Evolutionary conservation across 306 rosid species (phyloP).

Genomic region (Cicer chorassanicum): DNA sequence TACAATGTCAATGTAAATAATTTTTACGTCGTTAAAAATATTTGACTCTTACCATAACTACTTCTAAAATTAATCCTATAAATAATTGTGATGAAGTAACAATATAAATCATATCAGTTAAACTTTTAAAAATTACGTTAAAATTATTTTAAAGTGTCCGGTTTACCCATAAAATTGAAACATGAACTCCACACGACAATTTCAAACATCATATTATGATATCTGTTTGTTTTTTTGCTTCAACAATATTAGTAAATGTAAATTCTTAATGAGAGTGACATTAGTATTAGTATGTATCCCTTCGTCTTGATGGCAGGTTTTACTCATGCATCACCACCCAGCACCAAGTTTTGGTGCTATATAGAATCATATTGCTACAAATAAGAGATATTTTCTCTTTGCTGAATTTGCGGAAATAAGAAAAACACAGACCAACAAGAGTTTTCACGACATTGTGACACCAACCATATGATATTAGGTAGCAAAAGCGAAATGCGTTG

Average conservation of each 20-base stretch:
- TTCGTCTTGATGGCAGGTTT: conserved; percentile 34
- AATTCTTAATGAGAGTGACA: conserved; percentile 3
- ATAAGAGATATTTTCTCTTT: conserved; percentile 4
- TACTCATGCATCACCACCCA: conserved; percentile 43
- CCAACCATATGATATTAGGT: conserved; percentile 45
- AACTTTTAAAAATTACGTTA: too few relatives aligned
- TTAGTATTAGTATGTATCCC: neutral
- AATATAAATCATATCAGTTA: too few relatives aligned
- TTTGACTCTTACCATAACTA: too few relatives aligned
- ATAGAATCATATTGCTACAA: conserved; percentile 44
- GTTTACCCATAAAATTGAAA: too few relatives aligned
- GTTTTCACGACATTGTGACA: conserved; percentile 16
- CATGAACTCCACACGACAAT: too few relatives aligned
- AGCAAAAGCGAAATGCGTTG: conserved; percentile 43
- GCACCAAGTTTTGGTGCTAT: conserved; percentile 35
- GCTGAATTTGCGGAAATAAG: conserved; percentile 25
- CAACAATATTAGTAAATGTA: conserved; percentile 14
- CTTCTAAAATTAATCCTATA: too few relatives aligned
- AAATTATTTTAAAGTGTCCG: too few relatives aligned
- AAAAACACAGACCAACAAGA: conserved; percentile 20
- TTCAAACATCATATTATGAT: too few relatives aligned
- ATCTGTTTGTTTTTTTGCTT: neutral
- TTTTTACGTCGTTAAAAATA: too few relatives aligned
- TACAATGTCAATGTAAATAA: too few relatives aligned
- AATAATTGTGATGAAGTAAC: too few relatives aligned